Evolutionary conservation across 2,329 filamentous ascomycete genomes (phyloP).

Genomic region (Aureobasidium namibiae): DNA sequence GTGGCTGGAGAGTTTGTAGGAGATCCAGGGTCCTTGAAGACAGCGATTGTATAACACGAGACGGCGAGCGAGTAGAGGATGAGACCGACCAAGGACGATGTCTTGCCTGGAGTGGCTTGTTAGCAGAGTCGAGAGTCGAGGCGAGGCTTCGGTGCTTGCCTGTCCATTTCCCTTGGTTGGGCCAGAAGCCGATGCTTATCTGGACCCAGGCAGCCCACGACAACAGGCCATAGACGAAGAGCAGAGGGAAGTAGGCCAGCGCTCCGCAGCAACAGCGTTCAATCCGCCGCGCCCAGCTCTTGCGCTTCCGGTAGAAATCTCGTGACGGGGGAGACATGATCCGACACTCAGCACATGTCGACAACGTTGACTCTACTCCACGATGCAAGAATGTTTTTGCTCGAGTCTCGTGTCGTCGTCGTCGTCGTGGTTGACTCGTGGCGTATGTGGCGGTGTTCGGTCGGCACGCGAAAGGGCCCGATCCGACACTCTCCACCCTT

Average conservation of each 20-base stretch:
- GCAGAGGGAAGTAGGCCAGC: conserved; percentile 75
- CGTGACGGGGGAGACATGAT: conserved; percentile 28
- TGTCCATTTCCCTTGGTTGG: conserved; percentile 40
- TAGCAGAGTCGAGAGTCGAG: background rate
- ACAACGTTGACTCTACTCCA: background rate
- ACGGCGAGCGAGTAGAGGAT: conserved; percentile 71
- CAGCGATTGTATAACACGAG: conserved; percentile 83
- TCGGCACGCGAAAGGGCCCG: background rate
- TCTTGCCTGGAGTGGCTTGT: conserved; percentile 25
- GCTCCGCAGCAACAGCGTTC: conserved; percentile 79
- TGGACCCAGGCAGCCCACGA: conserved; percentile 91
- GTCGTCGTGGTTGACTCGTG: background rate
- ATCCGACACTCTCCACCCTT: background rate
- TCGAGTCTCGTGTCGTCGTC: background rate
- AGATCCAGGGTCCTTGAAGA: conserved; percentile 82
- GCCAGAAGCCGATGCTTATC: conserved; percentile 58
- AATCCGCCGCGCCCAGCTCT: conserved; percentile 55
- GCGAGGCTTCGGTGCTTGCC: conserved; percentile 23
- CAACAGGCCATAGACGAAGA: conserved; percentile 82
- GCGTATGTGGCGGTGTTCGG: background rate
- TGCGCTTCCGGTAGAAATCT: conserved; percentile 27
- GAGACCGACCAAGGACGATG: conserved; percentile 47
- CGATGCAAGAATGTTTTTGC: background rate
- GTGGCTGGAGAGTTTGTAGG: conserved; percentile 32
- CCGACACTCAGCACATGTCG: background rate